Evolutionary conservation across 2,329 filamentous ascomycete species (phyloP).

Genomic region (Aspergillus sp.): DNA sequence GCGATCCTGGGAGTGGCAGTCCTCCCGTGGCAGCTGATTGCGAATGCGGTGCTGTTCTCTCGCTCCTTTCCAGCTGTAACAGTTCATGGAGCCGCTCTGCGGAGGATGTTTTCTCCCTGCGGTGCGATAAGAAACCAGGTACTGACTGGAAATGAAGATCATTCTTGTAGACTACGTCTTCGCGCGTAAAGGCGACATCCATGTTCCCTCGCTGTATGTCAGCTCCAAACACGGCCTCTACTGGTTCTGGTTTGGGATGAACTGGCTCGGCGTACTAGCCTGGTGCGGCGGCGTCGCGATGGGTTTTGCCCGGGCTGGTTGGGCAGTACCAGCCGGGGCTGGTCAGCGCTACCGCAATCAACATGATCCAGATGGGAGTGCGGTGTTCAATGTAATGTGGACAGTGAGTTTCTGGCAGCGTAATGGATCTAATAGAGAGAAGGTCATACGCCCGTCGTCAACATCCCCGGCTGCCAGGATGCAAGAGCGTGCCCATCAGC

Average conservation of each 20-base stretch:
- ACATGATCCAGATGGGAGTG: constrained; percentile 22
- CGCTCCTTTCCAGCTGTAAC: constrained; percentile 24
- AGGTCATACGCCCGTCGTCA: constrained; percentile 55
- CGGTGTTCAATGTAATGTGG: constrained; percentile 45
- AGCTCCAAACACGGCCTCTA: not conserved
- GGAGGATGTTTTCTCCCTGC: not conserved
- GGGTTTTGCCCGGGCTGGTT: constrained; percentile 3
- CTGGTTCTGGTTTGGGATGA: constrained; percentile 4
- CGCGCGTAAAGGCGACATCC: constrained; percentile 6
- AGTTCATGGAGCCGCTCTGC: constrained; percentile 26
- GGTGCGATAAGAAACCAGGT: no score
- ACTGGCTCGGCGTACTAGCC: constrained; percentile 2
- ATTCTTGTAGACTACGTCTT: constrained; percentile 4
- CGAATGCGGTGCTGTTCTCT: constrained; percentile 21
- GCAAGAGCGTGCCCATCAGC: constrained; percentile 59
- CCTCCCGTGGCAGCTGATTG: constrained; percentile 26
- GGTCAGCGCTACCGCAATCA: constrained; percentile 1
- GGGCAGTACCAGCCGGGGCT: constrained; percentile 4
- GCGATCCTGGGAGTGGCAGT: constrained; percentile 18
- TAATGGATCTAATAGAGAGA: constrained; percentile 21
- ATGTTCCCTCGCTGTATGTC: constrained; percentile 4
- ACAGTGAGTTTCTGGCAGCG: constrained; percentile 13
- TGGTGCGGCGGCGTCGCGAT: constrained; percentile 1
- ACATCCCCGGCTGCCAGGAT: constrained; percentile 62
- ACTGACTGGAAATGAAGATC: constrained; percentile 1